Evolutionary conservation across 2,329 filamentous ascomycete species (phyloP).

Genomic region (Stemphylium vesicarium): DNA sequence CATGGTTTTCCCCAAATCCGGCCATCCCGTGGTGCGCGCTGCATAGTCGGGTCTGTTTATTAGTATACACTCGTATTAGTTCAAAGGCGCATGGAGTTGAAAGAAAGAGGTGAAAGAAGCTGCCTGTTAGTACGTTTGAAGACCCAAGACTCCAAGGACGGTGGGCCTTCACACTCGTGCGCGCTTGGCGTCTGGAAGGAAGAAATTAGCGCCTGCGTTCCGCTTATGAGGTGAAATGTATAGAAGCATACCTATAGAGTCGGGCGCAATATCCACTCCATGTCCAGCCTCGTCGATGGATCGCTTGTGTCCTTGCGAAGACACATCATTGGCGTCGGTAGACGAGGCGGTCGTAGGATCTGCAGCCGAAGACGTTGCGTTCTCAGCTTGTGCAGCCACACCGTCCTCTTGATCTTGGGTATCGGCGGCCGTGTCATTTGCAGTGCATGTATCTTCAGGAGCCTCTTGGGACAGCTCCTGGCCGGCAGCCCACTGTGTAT

Average conservation of each 20-base stretch:
- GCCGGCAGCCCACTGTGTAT: constrained; percentile 26
- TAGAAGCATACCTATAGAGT: constrained; percentile 34
- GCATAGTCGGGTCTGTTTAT: constrained; percentile 8
- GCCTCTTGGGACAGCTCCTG: constrained; percentile 15
- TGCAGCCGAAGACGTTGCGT: constrained; percentile 37
- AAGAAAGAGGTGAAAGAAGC: constrained; percentile 6
- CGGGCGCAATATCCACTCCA: constrained; percentile 33
- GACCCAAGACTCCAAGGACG: constrained; percentile 24
- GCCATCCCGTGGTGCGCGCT: background rate
- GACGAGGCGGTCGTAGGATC: constrained; percentile 34
- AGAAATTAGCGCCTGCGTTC: constrained; percentile 17
- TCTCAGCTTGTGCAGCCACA: constrained; percentile 29
- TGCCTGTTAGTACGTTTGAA: constrained; percentile 28
- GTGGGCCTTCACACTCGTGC: constrained; percentile 35
- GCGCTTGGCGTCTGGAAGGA: constrained; percentile 38
- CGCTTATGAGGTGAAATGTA: background rate
- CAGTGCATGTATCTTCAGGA: constrained; percentile 13
- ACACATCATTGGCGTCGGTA: constrained; percentile 27
- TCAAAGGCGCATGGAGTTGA: constrained; percentile 3
- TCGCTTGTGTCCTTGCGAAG: constrained; percentile 43
- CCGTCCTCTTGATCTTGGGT: constrained; percentile 34
- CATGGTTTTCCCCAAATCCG: background rate
- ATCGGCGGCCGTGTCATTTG: constrained; percentile 20
- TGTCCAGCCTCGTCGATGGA: constrained; percentile 42
- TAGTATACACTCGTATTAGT: constrained; percentile 12